A percentile compares a stretch with the other conserved stretches of the same genome.
Conservation (phyloP, 2,329 filamentous ascomycete species). For the Alternaria brassicae region DNA sequence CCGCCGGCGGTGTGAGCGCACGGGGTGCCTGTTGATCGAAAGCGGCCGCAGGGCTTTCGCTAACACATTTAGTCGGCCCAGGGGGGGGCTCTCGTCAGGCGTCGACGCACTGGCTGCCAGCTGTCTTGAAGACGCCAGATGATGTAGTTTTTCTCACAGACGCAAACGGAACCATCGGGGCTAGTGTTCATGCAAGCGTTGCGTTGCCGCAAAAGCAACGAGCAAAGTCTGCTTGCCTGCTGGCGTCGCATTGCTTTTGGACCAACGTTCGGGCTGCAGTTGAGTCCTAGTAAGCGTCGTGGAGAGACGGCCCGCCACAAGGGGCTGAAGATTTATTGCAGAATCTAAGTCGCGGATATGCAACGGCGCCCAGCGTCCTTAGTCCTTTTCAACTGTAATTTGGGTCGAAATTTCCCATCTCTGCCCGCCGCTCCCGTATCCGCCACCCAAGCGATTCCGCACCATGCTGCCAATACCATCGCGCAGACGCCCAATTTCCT, state of each 20-base stretch:
- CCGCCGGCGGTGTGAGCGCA: conserved; percentile 42
- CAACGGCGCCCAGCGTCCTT: conserved; percentile 29
- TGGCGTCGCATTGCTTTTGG: conserved; percentile 19
- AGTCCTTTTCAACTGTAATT: conserved; percentile 65
- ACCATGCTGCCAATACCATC: conserved; percentile 79
- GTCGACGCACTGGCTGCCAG: conserved; percentile 36
- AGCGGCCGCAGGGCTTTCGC: conserved; percentile 35
- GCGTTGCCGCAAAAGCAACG: conserved; percentile 22
- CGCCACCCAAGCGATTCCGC: conserved; percentile 84
- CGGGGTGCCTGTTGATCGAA: conserved; percentile 41
- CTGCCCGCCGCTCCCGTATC: conserved; percentile 80
- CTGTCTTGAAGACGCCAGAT: conserved; percentile 34
- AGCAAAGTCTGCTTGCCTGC: conserved; percentile 1
- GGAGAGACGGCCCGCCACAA: conserved; percentile 30
- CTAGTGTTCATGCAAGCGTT: conserved; percentile 3
- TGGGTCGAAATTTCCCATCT: conserved; percentile 95
- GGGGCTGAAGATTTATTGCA: conserved; percentile 29
- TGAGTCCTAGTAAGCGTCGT: conserved; percentile 7
- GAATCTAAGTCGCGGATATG: conserved; percentile 23
- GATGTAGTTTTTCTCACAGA: conserved; percentile 20
- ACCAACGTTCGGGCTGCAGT: conserved; percentile 32
- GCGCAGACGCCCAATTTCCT: conserved; percentile 74
- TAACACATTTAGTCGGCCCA: conserved; percentile 27
- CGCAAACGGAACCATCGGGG: conserved; percentile 13
- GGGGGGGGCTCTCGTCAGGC: conserved; percentile 39